Conservation (phyloP, 345 rosid genomes). For the Populus nigra region DNA sequence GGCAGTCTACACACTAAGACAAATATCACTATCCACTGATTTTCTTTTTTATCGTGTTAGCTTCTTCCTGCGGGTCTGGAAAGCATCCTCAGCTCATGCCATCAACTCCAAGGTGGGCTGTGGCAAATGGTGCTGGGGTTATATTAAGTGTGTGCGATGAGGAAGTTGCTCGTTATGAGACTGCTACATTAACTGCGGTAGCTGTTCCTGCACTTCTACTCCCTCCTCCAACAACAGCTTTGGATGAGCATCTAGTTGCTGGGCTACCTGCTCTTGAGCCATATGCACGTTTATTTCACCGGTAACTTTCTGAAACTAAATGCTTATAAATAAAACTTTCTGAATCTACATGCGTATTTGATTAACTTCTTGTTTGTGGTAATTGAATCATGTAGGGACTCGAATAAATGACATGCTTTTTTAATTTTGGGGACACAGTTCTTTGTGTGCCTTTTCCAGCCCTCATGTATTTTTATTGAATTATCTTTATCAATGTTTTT, state of each 20-base stretch:
- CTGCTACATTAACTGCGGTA: slow-evolving; percentile 88
- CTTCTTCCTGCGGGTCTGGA: slow-evolving; percentile 91
- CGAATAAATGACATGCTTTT: neutral
- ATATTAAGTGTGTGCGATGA: slow-evolving; percentile 96
- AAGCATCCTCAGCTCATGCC: slow-evolving; percentile 96
- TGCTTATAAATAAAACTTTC: neutral
- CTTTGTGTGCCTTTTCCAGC: neutral
- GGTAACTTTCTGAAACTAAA: slow-evolving; percentile 42
- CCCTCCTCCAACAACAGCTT: slow-evolving; percentile 92
- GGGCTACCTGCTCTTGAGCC: slow-evolving; percentile 99
- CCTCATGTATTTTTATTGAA: neutral
- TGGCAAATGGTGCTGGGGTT: slow-evolving; percentile 98
- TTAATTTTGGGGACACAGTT: neutral
- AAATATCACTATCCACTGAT: neutral
- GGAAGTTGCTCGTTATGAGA: slow-evolving; percentile 92
- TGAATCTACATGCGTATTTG: neutral
- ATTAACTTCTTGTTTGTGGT: neutral
- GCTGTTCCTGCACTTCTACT: slow-evolving; percentile 98
- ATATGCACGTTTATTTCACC: slow-evolving; percentile 87
- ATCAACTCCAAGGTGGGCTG: slow-evolving; percentile 97
- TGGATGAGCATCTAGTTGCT: slow-evolving; percentile 96
- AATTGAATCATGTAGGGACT: neutral
- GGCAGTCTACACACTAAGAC: slow-evolving; percentile 9
- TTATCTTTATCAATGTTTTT: neutral
- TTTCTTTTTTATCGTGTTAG: slow-evolving; percentile 42